Evolutionary conservation across 257 asterid genomes (phyloP).

Genomic region (Plectranthus barbatus): DNA sequence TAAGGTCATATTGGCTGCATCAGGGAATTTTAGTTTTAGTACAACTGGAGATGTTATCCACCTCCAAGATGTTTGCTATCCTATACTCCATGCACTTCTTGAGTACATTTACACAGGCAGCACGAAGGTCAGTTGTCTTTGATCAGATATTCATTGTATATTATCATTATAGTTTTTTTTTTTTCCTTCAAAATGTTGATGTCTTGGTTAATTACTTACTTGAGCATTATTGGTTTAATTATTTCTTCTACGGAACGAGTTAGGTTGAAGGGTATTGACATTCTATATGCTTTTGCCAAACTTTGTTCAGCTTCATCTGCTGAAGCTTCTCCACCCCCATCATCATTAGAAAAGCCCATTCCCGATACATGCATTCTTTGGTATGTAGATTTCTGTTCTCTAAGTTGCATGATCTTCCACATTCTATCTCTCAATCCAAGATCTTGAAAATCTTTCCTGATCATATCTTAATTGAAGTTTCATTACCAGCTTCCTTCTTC

Average conservation of each 20-base stretch:
- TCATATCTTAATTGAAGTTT: no score
- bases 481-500: background rate
- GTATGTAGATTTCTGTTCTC: background rate
- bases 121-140: slow-evolving; percentile 52
- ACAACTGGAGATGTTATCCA: slow-evolving; percentile 39
- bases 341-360: no score
- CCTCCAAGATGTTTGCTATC: slow-evolving; percentile 45
- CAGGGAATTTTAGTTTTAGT: slow-evolving; percentile 54
- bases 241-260: background rate
- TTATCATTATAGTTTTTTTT: background rate
- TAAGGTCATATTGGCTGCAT: slow-evolving; percentile 70
- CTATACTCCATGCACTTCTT: slow-evolving; percentile 65
- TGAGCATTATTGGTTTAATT: background rate
- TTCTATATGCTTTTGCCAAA: background rate
- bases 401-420: background rate
- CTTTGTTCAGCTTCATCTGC: background rate
- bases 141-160: background rate
- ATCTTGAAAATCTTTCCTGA: no score
- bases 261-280: background rate
- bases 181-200: background rate
- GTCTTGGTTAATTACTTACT: background rate
- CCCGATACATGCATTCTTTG: no score
- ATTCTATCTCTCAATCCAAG: background rate
- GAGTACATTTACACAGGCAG: slow-evolving; percentile 73
- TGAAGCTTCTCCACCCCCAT: background rate